A percentile compares a stretch with the other conserved stretches of the same genome.
Conservation (phyloP, 2,329 filamentous ascomycete species). For the Juglanconis oblonga region DNA sequence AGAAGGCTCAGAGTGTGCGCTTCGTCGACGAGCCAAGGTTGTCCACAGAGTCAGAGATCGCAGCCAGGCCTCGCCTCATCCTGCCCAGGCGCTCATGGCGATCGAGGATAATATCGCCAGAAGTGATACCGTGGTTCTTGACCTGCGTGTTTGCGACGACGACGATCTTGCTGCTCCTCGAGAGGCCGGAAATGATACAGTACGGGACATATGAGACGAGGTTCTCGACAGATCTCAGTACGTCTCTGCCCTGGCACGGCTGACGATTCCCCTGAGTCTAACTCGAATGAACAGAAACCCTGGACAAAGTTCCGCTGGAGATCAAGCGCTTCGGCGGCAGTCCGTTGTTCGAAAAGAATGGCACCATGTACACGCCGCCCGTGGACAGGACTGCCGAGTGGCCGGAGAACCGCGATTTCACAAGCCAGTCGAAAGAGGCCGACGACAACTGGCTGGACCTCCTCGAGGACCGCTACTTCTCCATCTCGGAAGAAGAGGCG, state of each 20-base stretch:
- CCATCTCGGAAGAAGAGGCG: constrained; percentile 14
- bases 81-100: constrained; percentile 3
- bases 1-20: constrained; percentile 5
- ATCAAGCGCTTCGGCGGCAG: constrained; percentile 14
- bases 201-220: constrained; percentile 17
- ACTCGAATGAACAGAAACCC: not conserved
- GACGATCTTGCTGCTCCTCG: constrained; percentile 15
- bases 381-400: constrained; percentile 6
- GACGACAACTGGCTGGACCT: constrained; percentile 16
- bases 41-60: constrained; percentile 5
- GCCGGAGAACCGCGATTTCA: constrained; percentile 14
- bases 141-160: constrained; percentile 16
- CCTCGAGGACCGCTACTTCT: constrained; percentile 17
- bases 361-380: constrained; percentile 10
- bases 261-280: not conserved
- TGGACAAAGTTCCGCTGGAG: constrained; percentile 9
- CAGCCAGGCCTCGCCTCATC: not conserved
- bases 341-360: constrained; percentile 15
- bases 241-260: not conserved
- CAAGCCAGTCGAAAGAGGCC: constrained; percentile 9
- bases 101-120: constrained; percentile 7
- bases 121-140: constrained; percentile 17
- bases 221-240: constrained; percentile 15
- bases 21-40: constrained; percentile 4
- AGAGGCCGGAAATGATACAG: constrained; percentile 9